A percentile compares a stretch with the other conserved stretches of the same genome.
phyloP scores from a whole-genome alignment of 345 rosid genomes.

The Linum trigynum region DNA sequence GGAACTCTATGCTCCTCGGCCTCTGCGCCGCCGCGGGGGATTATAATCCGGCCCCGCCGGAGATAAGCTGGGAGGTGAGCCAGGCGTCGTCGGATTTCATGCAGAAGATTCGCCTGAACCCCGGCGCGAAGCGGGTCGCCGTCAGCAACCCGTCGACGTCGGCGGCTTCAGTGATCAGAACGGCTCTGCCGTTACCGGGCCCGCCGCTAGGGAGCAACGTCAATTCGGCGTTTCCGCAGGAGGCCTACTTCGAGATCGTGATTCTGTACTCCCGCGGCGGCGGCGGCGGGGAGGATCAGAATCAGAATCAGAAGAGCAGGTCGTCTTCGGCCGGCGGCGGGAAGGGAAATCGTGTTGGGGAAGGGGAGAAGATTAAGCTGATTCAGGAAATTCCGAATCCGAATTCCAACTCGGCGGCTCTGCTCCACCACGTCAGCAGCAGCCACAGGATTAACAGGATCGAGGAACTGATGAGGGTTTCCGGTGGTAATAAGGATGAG shows the following conservation, averaged over 20 bases:
- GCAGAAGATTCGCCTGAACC: slow-evolving; percentile 67
- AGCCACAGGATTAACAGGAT: slow-evolving; percentile 12
- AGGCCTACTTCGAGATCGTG: slow-evolving; percentile 85
- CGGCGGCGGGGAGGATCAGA: not conserved
- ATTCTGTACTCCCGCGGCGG: slow-evolving; percentile 26
- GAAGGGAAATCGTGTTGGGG: slow-evolving; percentile 19
- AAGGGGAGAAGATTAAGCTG: slow-evolving; percentile 59
- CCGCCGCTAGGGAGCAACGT: slow-evolving; percentile 48
- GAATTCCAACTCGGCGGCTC: slow-evolving; percentile 39
- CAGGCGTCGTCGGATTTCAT: slow-evolving; percentile 67
- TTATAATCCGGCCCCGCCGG: slow-evolving; percentile 23
- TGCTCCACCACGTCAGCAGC: slow-evolving; percentile 21
- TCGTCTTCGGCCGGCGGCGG: not conserved
- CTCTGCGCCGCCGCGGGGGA: slow-evolving; percentile 30
- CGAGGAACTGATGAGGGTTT: slow-evolving; percentile 33
- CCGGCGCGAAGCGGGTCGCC: slow-evolving; percentile 26
- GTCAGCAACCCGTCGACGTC: slow-evolving; percentile 18
- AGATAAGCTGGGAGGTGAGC: slow-evolving; percentile 72
- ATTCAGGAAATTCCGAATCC: slow-evolving; percentile 34
- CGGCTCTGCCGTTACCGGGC: slow-evolving; percentile 78
- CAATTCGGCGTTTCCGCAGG: slow-evolving; percentile 70
- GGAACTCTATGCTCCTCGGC: slow-evolving; percentile 41
- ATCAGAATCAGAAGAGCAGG: slow-evolving; percentile 13
- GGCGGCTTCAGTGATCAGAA: slow-evolving; percentile 53
- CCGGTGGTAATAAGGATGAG: slow-evolving; percentile 22